A percentile compares a stretch with the other conserved stretches of the same genome.
phyloP scores from a whole-genome alignment of 805 yeast species.

The Kluyveromyces siamensis region DNA sequence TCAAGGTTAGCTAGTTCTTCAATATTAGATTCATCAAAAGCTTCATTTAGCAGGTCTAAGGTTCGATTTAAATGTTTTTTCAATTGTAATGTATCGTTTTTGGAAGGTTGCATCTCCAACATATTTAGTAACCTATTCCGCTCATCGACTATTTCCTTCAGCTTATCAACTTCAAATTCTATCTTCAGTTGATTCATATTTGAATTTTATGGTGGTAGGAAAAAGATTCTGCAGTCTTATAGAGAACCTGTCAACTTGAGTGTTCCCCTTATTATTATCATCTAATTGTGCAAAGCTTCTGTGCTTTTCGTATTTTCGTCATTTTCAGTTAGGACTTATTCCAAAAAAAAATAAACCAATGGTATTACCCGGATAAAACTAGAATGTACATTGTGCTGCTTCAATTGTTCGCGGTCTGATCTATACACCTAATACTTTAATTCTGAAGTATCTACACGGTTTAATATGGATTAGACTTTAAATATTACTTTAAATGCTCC shows the following conservation, averaged over 20 bases:
- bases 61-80: conserved; percentile 15
- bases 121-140: conserved; percentile 16
- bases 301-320: neutral
- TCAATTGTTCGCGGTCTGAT: neutral
- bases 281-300: neutral
- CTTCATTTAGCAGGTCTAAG: conserved; percentile 10
- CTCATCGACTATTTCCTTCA: conserved; percentile 23
- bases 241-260: too few relatives aligned
- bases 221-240: neutral
- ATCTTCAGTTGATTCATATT: conserved; percentile 12
- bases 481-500: conserved; percentile 1
- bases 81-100: conserved; percentile 16
- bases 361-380: neutral
- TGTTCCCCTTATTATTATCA: too few relatives aligned
- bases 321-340: neutral
- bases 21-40: neutral
- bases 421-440: neutral
- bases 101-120: conserved; percentile 17
- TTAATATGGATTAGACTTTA: neutral
- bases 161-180: conserved; percentile 20
- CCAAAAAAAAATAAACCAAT: neutral
- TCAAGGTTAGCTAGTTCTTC: conserved; percentile 3
- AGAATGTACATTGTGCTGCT: too few relatives aligned
- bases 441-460: neutral
- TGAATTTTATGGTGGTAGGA: neutral